Conservation (phyloP, 1,284 basidiomycete genomes). For the Ceratobasidium sp. region DNA sequence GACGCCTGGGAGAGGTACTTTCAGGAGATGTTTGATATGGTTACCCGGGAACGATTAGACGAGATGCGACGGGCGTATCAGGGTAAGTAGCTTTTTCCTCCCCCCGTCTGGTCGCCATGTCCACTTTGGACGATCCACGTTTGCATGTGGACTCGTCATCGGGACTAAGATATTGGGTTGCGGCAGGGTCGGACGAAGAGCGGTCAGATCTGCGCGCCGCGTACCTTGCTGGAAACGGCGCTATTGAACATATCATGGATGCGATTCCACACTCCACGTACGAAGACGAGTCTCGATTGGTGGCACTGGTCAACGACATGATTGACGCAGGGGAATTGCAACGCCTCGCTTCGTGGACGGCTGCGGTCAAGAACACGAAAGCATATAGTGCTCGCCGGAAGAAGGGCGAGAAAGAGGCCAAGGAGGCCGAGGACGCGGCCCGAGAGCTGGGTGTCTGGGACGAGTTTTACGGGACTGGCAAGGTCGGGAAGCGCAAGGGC, state of each 20-base stretch:
- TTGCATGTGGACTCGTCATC: slow-evolving; percentile 23
- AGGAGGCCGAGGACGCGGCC: slow-evolving; percentile 85
- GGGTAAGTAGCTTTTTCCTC: slow-evolving; percentile 62
- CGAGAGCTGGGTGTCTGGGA: slow-evolving; percentile 94
- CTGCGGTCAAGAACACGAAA: slow-evolving; percentile 79
- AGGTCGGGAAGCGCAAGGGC: slow-evolving; percentile 69
- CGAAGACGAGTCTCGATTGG: slow-evolving; percentile 85
- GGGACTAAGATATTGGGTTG: slow-evolving; percentile 40
- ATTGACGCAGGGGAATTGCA: slow-evolving; percentile 72
- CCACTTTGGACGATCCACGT: slow-evolving; percentile 29
- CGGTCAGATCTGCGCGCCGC: slow-evolving; percentile 77
- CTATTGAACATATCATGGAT: slow-evolving; percentile 80
- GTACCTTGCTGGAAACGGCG: slow-evolving; percentile 74
- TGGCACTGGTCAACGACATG: slow-evolving; percentile 73
- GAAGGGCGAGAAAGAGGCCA: slow-evolving; percentile 79
- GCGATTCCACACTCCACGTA: slow-evolving; percentile 85
- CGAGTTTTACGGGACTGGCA: slow-evolving; percentile 89
- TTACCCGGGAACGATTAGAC: slow-evolving; percentile 85
- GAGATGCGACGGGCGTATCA: slow-evolving; percentile 93
- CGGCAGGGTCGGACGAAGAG: slow-evolving; percentile 84
- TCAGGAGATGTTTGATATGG: slow-evolving; percentile 84
- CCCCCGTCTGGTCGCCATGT: slow-evolving; percentile 6
- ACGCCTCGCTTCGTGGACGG: slow-evolving; percentile 72
- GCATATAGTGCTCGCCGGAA: slow-evolving; percentile 77
- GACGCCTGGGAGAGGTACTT: slow-evolving; percentile 96